These are phyloP conservation scores for Termitomyces sp. DNA, from an alignment of 768 basidiomycete species.

Conservation along the genomic window DNA sequence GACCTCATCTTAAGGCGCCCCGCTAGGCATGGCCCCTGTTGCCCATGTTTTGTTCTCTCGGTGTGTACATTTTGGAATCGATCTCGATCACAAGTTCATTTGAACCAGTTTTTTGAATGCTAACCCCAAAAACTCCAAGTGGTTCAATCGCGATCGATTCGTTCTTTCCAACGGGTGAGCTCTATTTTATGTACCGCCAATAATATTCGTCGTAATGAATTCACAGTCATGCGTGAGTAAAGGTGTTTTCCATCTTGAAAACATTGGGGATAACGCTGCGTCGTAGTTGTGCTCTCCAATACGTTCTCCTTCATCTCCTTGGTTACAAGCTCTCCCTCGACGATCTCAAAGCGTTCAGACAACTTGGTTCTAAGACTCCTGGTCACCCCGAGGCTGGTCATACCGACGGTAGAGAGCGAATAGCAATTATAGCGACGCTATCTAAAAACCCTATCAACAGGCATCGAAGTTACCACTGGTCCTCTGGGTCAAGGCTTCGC, in stretches of 20 bases:
- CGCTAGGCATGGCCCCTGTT: slow-evolving; percentile 89
- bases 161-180: slow-evolving; percentile 92
- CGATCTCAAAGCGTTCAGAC: slow-evolving; percentile 91
- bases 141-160: slow-evolving; percentile 96
- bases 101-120: slow-evolving; percentile 70
- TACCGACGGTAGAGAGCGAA: slow-evolving; percentile 34
- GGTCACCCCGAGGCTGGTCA: slow-evolving; percentile 84
- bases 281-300: slow-evolving; percentile 85
- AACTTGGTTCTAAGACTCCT: slow-evolving; percentile 84
- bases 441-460: slow-evolving; percentile 22
- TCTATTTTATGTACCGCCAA: neutral
- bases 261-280: neutral
- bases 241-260: neutral
- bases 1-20: slow-evolving; percentile 57
- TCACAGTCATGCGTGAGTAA: slow-evolving; percentile 68
- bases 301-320: slow-evolving; percentile 84
- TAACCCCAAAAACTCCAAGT: slow-evolving; percentile 85
- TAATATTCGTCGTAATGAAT: slow-evolving; percentile 9
- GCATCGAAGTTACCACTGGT: slow-evolving; percentile 90
- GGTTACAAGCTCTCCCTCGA: slow-evolving; percentile 92
- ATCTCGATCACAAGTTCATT: neutral
- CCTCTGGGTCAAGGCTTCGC: slow-evolving; percentile 94
- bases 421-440: neutral
- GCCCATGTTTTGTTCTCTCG: slow-evolving; percentile 77
- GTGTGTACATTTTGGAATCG: slow-evolving; percentile 27